Conservation (phyloP, 176 grass and related monocot genomes). For the Triticum turgidum region DNA sequence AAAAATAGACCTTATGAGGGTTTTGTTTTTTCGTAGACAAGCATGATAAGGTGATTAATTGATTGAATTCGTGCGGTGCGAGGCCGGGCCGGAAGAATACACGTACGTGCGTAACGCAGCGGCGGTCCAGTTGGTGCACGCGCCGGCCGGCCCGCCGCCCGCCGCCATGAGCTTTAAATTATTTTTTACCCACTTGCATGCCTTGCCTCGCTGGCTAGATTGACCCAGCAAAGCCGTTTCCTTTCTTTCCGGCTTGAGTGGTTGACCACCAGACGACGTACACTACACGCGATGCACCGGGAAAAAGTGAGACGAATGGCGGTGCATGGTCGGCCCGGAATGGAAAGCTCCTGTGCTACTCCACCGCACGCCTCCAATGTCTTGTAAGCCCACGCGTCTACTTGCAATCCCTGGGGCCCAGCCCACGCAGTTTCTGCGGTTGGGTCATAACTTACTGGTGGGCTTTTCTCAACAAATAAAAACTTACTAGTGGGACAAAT, state of each 20-base stretch:
- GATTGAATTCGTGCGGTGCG: neutral
- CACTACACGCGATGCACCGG: neutral
- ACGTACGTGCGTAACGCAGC: neutral
- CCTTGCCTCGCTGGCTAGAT: neutral
- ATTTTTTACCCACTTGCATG: neutral
- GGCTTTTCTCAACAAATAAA: neutral
- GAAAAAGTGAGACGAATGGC: neutral
- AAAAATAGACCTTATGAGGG: too few relatives aligned
- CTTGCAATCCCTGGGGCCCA: neutral
- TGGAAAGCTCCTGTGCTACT: neutral
- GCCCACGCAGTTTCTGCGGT: neutral
- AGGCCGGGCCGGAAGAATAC: neutral
- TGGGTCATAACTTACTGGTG: neutral
- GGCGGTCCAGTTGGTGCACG: conserved; percentile 30
- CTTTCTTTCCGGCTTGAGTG: neutral
- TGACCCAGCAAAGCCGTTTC: neutral
- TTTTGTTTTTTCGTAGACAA: too few relatives aligned
- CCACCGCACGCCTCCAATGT: conserved; percentile 4
- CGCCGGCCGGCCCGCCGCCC: conserved; percentile 7
- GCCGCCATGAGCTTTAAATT: neutral
- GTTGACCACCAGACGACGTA: conserved; percentile 1
- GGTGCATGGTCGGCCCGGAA: neutral
- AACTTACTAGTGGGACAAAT: too few relatives aligned
- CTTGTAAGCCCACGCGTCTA: neutral
- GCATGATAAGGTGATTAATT: too few relatives aligned